Percentiles rank a stretch among this genome's conserved stretches.
These are phyloP conservation scores for Sporothrix luriei DNA, from an alignment of 2,329 filamentous ascomycete species.

Conservation along the genomic window DNA sequence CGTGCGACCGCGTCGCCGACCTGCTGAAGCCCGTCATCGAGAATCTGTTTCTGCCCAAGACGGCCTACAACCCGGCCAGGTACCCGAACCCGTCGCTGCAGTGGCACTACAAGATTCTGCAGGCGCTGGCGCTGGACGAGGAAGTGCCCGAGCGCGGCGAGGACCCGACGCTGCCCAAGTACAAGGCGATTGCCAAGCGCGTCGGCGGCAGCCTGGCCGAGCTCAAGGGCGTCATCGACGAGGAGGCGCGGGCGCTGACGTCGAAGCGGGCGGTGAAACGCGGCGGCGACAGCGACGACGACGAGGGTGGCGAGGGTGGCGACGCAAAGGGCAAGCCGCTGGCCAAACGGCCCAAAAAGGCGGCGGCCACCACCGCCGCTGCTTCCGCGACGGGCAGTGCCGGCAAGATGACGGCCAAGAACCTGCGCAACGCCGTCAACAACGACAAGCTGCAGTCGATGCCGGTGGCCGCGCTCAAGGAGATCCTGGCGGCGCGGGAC, in stretches of 20 bases:
- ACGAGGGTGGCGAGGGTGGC: slow-evolving; percentile 43
- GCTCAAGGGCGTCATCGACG: slow-evolving; percentile 71
- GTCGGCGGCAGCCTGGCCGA: slow-evolving; percentile 76
- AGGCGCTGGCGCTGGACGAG: slow-evolving; percentile 88
- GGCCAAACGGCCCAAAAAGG: slow-evolving; percentile 56
- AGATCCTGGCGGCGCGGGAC: slow-evolving; percentile 52
- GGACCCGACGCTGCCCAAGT: slow-evolving; percentile 83
- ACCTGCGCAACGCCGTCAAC: slow-evolving; percentile 53
- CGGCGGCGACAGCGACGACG: slow-evolving; percentile 53
- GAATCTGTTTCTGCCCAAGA: slow-evolving; percentile 85
- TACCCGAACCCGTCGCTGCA: slow-evolving; percentile 93
- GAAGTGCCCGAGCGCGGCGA: slow-evolving; percentile 73
- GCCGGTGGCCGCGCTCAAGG: slow-evolving; percentile 57
- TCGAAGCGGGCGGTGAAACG: slow-evolving; percentile 54
- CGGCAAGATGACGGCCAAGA: slow-evolving; percentile 47
- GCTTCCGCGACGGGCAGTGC: slow-evolving; percentile 39
- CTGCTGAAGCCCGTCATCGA: slow-evolving; percentile 81
- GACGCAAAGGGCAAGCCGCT: slow-evolving; percentile 43
- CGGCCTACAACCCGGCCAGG: slow-evolving; percentile 76
- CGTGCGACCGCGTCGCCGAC: slow-evolving; percentile 73
- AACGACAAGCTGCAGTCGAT: slow-evolving; percentile 55
- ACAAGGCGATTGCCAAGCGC: slow-evolving; percentile 85
- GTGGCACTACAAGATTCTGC: slow-evolving; percentile 95
- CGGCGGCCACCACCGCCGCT: slow-evolving; percentile 29
- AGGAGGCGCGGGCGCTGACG: slow-evolving; percentile 50